phyloP scores from a whole-genome alignment of 192 early-diverging fungal species.

The Haplosporangium gracile region DNA sequence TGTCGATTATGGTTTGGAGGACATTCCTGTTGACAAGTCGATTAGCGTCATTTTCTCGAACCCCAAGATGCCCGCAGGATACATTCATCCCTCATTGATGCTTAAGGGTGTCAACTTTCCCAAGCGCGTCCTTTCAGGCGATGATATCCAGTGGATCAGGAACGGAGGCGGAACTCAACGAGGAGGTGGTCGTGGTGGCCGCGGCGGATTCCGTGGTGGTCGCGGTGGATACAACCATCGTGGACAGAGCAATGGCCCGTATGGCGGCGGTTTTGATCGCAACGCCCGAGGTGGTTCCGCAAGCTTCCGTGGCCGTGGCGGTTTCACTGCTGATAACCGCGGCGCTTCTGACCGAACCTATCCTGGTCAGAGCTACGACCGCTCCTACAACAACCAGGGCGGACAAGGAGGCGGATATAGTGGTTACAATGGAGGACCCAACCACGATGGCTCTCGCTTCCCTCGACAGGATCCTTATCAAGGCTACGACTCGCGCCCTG shows the following conservation, averaged over 20 bases:
- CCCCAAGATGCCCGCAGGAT: conserved; percentile 29
- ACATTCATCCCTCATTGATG: conserved; percentile 41
- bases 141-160: conserved; percentile 60
- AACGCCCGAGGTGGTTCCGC: conserved; percentile 43
- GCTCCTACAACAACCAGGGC: conserved; percentile 29
- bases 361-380: conserved; percentile 52
- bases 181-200: conserved; percentile 52
- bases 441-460: conserved; percentile 49
- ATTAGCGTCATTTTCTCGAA: conserved; percentile 62
- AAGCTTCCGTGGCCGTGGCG: conserved; percentile 35
- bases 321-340: conserved; percentile 48
- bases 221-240: conserved; percentile 41
- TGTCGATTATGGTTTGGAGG: conserved; percentile 63
- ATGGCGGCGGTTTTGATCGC: conserved; percentile 38
- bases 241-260: conserved; percentile 40
- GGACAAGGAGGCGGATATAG: conserved; percentile 35
- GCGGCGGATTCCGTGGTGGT: conserved; percentile 47
- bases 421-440: conserved; percentile 36
- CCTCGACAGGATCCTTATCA: conserved; percentile 42
- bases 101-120: conserved; percentile 50
- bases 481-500: conserved; percentile 46
- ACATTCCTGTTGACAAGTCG: conserved; percentile 74
- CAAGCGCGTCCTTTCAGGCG: conserved; percentile 39
- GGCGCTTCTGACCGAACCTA: conserved; percentile 40
- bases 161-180: conserved; percentile 60